Base-by-base conservation (phyloP, 116 monocot species). In the Thalassia testudinum region DNA sequence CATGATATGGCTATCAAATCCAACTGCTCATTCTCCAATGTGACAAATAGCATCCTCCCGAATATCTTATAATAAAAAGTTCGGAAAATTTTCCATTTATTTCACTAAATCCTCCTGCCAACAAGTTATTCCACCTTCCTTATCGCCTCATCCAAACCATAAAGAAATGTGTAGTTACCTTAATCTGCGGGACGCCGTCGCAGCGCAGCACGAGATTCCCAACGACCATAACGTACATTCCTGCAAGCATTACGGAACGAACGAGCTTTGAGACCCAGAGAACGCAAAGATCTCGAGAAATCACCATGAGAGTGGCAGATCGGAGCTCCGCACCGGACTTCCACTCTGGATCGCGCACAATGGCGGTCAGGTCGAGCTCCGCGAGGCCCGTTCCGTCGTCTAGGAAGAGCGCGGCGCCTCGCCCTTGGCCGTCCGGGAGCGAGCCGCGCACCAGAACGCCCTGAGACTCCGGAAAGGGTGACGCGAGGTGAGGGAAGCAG, bases 171-270 rank as follows among this genome's bases (percentile, higher is more conserved):
- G n/a, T n/a, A 34, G 30, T 8, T 26, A 88, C 88, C 88, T 79
- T 66, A 37, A 88, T 69, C n/a, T 42, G n/a, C n/a, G 83, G 67
- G 50, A 56, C 37, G 47, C n/a, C 72, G 26, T 22, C 58, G 10
- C 47, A 43, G 26, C 55, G 12, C 6, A 62, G 34, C 4, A 20
- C 56, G n/a, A 45, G 75, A 34, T 62, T 26, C n/a, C 90, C 90
- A 1, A 90, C 75, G 22, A 74, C 81, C 85, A 90, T 75, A 13
- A 90, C 78, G 62, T 84, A 90, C 85, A 85, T 71, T 26, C 90
- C 84, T 76, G 50, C 60, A 56, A n/a, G 42, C 10, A 50, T 20
- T 0, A 28, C 10, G 10, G 21, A 49, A 62, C 30, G 42, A 26
- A 25, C 22, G 1, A 44, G 12, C 19, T 1, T 48, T 16, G 4